phyloP scores from a whole-genome alignment of 78 protist genomes.

The Pigoraptor vietnamica region DNA sequence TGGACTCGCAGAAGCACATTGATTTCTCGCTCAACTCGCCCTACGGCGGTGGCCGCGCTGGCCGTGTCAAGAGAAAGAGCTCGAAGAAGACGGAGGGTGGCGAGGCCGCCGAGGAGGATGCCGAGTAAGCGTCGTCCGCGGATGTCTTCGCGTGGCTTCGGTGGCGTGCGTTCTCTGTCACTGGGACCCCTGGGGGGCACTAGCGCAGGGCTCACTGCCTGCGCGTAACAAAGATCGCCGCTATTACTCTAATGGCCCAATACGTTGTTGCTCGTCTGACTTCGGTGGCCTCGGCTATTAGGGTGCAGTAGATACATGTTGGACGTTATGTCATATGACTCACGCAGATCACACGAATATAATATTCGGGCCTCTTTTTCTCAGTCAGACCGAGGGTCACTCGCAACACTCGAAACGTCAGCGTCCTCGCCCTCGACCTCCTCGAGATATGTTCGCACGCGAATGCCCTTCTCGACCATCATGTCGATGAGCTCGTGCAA shows the following conservation, averaged over 20 bases:
- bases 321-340: no score
- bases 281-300: no score
- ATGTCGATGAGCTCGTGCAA: neutral
- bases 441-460: neutral
- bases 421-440: neutral
- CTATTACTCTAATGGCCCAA: neutral
- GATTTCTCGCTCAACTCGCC: conserved; percentile 87
- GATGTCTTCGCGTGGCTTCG: no score
- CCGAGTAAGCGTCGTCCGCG: conserved; percentile 2
- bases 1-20: conserved; percentile 94
- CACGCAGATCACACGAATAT: no score
- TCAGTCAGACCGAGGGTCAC: no score
- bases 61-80: conserved; percentile 90
- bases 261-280: neutral
- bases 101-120: conserved; percentile 38
- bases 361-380: no score
- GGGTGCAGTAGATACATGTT: no score
- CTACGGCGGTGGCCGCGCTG: conserved; percentile 85
- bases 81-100: neutral
- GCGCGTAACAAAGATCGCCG: neutral
- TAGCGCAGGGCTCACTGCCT: no score
- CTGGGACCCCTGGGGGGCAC: no score
- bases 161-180: no score
- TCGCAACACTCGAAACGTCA: no score
- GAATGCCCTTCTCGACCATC: neutral